Evolutionary conservation across 2,329 filamentous ascomycete genomes (phyloP), one percentile per base, ranked within the genome.

Genomic region (Fusarium coffeatum): DNA sequence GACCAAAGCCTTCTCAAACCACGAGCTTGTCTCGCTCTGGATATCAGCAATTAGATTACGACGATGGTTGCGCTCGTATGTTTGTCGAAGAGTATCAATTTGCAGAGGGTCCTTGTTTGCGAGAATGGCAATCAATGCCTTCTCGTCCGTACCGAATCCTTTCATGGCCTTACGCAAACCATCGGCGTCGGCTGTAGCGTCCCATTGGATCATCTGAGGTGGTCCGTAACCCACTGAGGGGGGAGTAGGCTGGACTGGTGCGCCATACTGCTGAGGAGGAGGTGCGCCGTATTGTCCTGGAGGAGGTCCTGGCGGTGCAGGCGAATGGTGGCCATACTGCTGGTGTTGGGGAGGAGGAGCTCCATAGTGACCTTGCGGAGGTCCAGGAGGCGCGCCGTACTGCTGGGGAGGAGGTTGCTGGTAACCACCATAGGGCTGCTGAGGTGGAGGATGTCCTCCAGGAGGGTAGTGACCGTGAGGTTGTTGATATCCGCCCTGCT

Each of bases 111-210:
- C 93, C 68, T 94, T 90, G 71, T 85, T 87, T 5, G 91, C 83
- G 11, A 98, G 83, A 5, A 90, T 83, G 4, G 84, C 83, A 68
- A 97, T 94, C 18, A 98, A 83, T 0, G 87, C 80, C 74, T 89
- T 91, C 79, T 98, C 94, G 75, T 98, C 89, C 0, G 94, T 98
- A 34, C 94, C 95, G 67, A 97, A 93, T 0, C 94, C 94, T 80
- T 97, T 97, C 93, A 98, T 97, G 4, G 95, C 93, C 72, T 87
- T 87, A 55, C 93, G 89, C 23, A 97, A 83, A 6, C 85, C 87
- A 60, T 93, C 88, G 0, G 93, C 92, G 72, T 96, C 90, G 15
- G 84, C 82, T 5, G 83, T 85, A 49, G 89, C 90, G 69, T 97
- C 90, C 84, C 86, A 90, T 30, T 88, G 85, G 45, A 93, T 91